A percentile compares a stretch with the other conserved stretches of the same genome.
Conservation (phyloP, 495 filamentous ascomycete genomes). For the Penicillium cosmopolitanum region DNA sequence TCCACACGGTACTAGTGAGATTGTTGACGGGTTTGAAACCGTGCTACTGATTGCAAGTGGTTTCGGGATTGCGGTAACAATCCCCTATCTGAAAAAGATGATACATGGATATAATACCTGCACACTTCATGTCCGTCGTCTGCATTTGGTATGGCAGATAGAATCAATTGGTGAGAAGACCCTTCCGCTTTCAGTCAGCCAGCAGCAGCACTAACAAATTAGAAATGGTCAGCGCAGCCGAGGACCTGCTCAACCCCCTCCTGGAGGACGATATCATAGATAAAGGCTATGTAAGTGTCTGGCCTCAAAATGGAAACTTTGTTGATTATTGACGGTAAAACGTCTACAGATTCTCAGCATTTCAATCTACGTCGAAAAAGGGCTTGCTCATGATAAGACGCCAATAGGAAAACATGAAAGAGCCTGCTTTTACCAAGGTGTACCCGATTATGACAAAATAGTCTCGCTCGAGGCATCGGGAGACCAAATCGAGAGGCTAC, state of each 20-base stretch:
- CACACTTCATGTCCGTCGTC: constrained; percentile 22
- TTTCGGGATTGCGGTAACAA: constrained; percentile 8
- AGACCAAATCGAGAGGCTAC: too few relatives aligned
- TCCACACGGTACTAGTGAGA: too few relatives aligned
- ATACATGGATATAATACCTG: constrained; percentile 33
- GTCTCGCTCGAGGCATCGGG: too few relatives aligned
- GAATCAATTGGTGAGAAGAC: constrained; percentile 11
- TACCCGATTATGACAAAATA: too few relatives aligned
- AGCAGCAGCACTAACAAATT: constrained; percentile 3
- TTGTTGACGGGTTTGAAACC: too few relatives aligned
- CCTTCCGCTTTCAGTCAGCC: background rate
- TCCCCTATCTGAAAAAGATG: constrained; percentile 36
- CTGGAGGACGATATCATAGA: constrained; percentile 29
- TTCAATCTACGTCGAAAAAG: too few relatives aligned
- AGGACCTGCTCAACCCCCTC: constrained; percentile 23
- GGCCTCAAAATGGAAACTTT: constrained; percentile 8
- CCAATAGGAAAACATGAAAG: too few relatives aligned
- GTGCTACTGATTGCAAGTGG: too few relatives aligned
- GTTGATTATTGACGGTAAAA: too few relatives aligned
- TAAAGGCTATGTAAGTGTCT: constrained; percentile 28
- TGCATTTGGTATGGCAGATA: constrained; percentile 39
- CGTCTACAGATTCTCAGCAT: too few relatives aligned
- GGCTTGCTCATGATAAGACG: too few relatives aligned
- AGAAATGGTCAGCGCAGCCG: constrained; percentile 14
- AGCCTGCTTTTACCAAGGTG: too few relatives aligned